Evolutionary conservation across 2,329 filamentous ascomycete genomes (phyloP), one percentile per base, ranked within the genome.

Genomic region (Penicillium rolfsii): DNA sequence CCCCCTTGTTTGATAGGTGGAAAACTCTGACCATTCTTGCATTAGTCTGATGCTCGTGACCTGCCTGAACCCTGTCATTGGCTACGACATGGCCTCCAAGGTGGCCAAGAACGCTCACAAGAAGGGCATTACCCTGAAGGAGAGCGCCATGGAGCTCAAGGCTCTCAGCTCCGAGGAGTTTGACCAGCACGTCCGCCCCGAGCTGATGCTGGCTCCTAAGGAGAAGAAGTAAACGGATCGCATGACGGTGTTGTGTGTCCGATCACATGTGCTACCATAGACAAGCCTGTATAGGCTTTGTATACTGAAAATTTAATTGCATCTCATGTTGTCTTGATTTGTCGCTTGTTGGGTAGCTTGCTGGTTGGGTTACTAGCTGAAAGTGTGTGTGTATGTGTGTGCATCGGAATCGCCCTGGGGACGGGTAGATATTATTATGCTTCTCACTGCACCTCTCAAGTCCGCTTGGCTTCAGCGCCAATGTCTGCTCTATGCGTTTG

Each of bases 31-130:
- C 65, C 58, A 48, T 36, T 28, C 22, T 45, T 33, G 9, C n/a
- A 16, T 52, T 69, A 96, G 92, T 75, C 85, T 99, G 72, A 99
- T 99, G 95, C 86, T 98, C 68, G 95, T 98, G 38, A 99, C 95
- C 67, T 97, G 94, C 84, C 85, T 98, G 65, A 97, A 97, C 85
- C 93, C 93, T 70, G 91, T 96, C 79, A 97, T 98, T 75, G 94
- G 93, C 62, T 97, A 97, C 80, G 93, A 97, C 77, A 96, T 96
- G 91, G 93, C 93, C 55, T 93, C 89, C 80, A 96, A 96, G 84
- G 93, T 97, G 26, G 93, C 93, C 74, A 97, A 97, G 89, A 96
- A 99, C 75, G 95, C 95, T 16, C 95, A 99, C 84, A 97, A 97
- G 87, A 98, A 98, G 87, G 93, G 93, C 36, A 81, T 94, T 55